Base-by-base conservation (phyloP, 2,329 filamentous ascomycete genomes). In the Fusarium sp. region DNA sequence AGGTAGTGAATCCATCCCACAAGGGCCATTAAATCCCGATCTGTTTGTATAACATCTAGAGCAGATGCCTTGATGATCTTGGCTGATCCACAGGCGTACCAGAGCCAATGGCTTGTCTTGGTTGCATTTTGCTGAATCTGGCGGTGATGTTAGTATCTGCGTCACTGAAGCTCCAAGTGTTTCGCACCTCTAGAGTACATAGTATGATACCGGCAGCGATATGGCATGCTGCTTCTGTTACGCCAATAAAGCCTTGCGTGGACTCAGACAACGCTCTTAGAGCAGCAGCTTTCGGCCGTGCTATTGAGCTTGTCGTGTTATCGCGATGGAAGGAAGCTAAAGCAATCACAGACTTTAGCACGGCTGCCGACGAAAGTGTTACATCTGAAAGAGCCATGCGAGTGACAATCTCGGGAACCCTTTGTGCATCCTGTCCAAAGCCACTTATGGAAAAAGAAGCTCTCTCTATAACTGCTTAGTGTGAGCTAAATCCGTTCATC, bases 161-260 rank as follows among this genome's bases (percentile, higher is more conserved):
- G 19, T 23, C 1, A 4, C 34, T n/a, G 18, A n/a, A 8, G 1
- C 5, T 2, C 3, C 1, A 6, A 18, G 2, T 0, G 18, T 4
- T 5, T 6, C 9, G 2, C 49, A 65, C 71, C 62, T 74, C 71
- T 1, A 71, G 49, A 12, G 67, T 65, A 21, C 69, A 63, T 0
- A 74, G 13, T 1, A 74, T 42, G 19, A 74, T 73, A 0, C 72
- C 70, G 4, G 72, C 59, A 12, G 65, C 72, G 4, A 74, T 58
- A 21, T 74, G 72, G 5, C 70, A 72, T 2, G 62, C 49, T 1
- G 58, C 70, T 7, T 65, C 57, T 7, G 30, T 18, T 0, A 43
- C 16, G 4, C 45, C 34, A 4, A 62, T 58, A 2, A 7, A 21
- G 0, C 50, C 56, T 7, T 46, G 31, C 2, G 58, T 61, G 0